Evolutionary conservation across 331 rosid genomes (phyloP).

Genomic region (Quercus lobata): DNA sequence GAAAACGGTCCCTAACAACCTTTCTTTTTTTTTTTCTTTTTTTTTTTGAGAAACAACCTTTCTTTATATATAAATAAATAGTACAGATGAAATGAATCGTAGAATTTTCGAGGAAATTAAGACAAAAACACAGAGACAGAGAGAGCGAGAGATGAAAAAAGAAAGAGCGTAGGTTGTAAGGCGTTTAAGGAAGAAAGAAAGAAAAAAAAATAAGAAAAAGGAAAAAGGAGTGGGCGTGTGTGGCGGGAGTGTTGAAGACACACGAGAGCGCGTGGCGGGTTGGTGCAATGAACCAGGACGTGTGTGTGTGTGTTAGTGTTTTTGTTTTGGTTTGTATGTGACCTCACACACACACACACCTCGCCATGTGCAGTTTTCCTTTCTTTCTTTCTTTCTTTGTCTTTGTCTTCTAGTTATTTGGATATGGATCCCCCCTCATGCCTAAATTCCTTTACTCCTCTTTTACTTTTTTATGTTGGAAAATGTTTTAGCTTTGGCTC

Average conservation of each 20-base stretch:
- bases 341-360: background rate
- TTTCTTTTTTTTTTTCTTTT: too few relatives aligned
- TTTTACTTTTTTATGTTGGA: too few relatives aligned
- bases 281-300: background rate
- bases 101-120: conserved; percentile 1
- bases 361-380: conserved; percentile 34
- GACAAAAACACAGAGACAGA: background rate
- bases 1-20: background rate
- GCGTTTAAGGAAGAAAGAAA: conserved; percentile 5
- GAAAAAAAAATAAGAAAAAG: background rate
- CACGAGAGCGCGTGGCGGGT: conserved; percentile 54
- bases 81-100: background rate
- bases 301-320: conserved; percentile 4
- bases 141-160: conserved; percentile 15
- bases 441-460: background rate
- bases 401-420: background rate
- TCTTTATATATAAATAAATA: background rate
- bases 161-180: background rate
- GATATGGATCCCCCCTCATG: too few relatives aligned
- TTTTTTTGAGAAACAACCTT: too few relatives aligned
- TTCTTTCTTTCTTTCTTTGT: background rate
- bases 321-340: too few relatives aligned
- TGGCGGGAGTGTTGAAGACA: conserved; percentile 45
- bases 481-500: too few relatives aligned
- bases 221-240: conserved; percentile 25